phyloP scores from a whole-genome alignment of 305 asterid species.

The Fraxinus albicans region DNA sequence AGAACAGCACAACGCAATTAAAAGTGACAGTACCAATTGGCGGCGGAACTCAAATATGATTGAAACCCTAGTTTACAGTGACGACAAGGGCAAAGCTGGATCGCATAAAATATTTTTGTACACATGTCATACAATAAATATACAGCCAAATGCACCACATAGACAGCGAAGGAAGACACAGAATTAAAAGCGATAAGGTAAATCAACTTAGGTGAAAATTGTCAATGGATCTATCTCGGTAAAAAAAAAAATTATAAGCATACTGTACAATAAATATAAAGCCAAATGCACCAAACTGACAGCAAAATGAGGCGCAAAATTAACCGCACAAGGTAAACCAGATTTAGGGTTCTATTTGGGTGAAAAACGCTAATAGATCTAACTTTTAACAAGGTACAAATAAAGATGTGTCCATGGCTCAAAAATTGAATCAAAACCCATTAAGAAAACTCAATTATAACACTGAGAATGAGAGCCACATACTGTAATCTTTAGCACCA shows the following conservation, averaged over 20 bases:
- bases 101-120: constrained; percentile 7
- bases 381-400: constrained; percentile 11
- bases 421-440: constrained; percentile 23
- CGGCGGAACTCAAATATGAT: constrained; percentile 1
- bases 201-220: constrained; percentile 21
- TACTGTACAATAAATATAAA: constrained; percentile 5
- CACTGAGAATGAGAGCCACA: neutral
- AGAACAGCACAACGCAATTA: neutral
- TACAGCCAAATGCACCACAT: neutral
- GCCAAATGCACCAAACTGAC: neutral
- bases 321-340: neutral
- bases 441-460: constrained; percentile 3
- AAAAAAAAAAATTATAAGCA: neutral
- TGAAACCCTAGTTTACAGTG: constrained; percentile 40
- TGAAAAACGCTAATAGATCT: constrained; percentile 4
- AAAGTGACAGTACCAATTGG: neutral
- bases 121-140: neutral
- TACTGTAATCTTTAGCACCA: constrained; percentile 6
- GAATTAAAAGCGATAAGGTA: constrained; percentile 6
- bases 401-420: constrained; percentile 11
- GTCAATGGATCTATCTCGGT: neutral
- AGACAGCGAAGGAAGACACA: constrained; percentile 14
- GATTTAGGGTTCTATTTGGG: constrained; percentile 15
- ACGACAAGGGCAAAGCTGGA: constrained; percentile 7
- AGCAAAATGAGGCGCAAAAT: neutral